These are phyloP conservation scores for Pterocarpus macrocarpus DNA, from an alignment of 306 rosid species.

Conservation along the genomic window DNA sequence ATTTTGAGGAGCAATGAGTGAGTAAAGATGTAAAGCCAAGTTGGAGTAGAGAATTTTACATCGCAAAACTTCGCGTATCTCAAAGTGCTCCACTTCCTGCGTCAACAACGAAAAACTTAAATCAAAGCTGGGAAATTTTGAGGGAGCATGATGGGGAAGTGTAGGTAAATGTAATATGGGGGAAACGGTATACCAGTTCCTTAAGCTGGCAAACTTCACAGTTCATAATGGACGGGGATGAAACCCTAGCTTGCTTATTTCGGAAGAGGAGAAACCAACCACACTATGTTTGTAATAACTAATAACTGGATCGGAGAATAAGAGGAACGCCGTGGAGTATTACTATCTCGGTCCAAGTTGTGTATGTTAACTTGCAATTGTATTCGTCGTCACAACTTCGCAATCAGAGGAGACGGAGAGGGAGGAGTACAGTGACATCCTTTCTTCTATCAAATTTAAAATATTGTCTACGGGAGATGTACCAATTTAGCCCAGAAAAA, in stretches of 20 bases:
- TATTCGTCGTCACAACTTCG: not conserved
- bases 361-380: not conserved
- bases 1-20: not conserved
- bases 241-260: constrained; percentile 49
- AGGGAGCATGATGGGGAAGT: not conserved
- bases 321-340: not conserved
- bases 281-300: not conserved
- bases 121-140: not conserved
- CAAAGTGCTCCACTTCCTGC: constrained; percentile 90
- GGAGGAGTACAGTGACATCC: no score
- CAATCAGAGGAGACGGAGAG: not conserved
- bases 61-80: constrained; percentile 94
- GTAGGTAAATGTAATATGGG: not conserved
- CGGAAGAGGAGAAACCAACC: not conserved
- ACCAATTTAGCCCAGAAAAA: no score
- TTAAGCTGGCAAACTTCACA: constrained; percentile 96
- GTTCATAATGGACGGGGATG: constrained; percentile 62
- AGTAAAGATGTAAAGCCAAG: not conserved
- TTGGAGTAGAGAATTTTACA: constrained; percentile 56
- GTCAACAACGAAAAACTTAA: not conserved
- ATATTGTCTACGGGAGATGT: no score
- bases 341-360: not conserved
- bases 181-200: constrained; percentile 68
- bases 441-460: no score
- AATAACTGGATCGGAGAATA: not conserved